These are phyloP conservation scores for Diaporthe velutina DNA, from an alignment of 2,329 filamentous ascomycete species.

Conservation along the genomic window DNA sequence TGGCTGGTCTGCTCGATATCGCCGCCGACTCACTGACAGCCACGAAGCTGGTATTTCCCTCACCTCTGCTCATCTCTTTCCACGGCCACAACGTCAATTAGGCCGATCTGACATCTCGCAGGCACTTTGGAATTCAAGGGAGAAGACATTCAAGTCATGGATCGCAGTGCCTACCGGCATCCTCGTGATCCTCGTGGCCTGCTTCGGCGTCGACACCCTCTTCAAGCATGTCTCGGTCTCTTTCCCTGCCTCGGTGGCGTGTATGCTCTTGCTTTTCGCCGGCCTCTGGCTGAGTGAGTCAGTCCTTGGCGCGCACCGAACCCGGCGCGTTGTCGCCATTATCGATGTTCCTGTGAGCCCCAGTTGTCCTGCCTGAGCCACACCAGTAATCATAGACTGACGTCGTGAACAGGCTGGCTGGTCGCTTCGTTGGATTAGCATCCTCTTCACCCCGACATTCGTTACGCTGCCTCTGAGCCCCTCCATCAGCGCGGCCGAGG, in stretches of 20 bases:
- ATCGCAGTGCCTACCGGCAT: conserved; percentile 63
- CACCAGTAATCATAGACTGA: background rate
- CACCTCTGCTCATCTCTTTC: too few relatives aligned
- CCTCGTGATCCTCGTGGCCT: conserved; percentile 54
- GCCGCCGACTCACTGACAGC: conserved; percentile 15
- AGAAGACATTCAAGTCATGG: conserved; percentile 55
- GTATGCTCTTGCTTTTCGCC: conserved; percentile 67
- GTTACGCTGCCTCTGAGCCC: conserved; percentile 70
- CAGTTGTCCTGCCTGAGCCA: fast-evolving
- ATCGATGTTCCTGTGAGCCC: conserved; percentile 66
- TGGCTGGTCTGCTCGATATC: conserved; percentile 9
- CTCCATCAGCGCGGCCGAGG: conserved; percentile 64
- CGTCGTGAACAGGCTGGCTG: conserved; percentile 61
- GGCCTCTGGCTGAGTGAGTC: conserved; percentile 61
- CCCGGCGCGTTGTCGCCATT: conserved; percentile 59
- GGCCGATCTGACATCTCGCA: background rate
- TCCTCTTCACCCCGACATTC: conserved; percentile 72
- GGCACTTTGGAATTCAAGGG: conserved; percentile 36
- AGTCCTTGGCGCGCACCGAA: conserved; percentile 61
- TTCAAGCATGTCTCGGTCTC: conserved; percentile 61
- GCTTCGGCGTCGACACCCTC: conserved; percentile 59
- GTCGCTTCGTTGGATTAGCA: conserved; percentile 69
- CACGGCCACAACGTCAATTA: background rate
- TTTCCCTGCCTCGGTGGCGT: conserved; percentile 72
- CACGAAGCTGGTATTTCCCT: conserved; percentile 23